Evolutionary conservation across 208 protist species (phyloP), one percentile per base, ranked within the genome.

Genomic region (Entamoeba invadens): DNA sequence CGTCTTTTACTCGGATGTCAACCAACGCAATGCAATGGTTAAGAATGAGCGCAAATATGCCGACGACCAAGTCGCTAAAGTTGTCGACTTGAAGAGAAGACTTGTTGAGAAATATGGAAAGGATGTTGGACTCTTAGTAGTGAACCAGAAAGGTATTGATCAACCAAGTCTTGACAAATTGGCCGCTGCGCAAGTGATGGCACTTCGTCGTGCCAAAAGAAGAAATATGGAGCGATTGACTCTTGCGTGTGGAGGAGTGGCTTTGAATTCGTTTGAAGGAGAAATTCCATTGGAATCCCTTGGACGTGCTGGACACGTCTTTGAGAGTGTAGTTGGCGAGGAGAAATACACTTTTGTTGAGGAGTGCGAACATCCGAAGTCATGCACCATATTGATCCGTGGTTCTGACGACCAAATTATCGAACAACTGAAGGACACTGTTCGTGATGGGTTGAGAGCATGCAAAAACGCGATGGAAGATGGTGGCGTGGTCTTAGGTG

Each of bases 81-180:
- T 99, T 94, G 98, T 99, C 95, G 98, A 97, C n/a, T 96, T 99
- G 10, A 99, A 99, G 97, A 96, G 97, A 38, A 94, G 97, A 95
- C 97, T 47, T 97, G 97, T 94, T 97, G 97, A 35, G 97, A 97
- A 94, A 97, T 38, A 18, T 38, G 68, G 97, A 51, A 97, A 98
- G 91, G 31, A 92, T n/a, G 16, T 44, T 35, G 95, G 96, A 16
- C 99, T 99, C 96, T 97, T 99, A 42, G 97, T 99, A 46, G 99
- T 99, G 94, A 99, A 99, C 96, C 98, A 99, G 96, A 99, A 99
- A 96, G 99, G 99, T 94, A 99, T 99, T 95, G 99, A 99, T 96
- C 98, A 98, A 35, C 97, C 99, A 93, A 98, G 98, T n/a, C 97
- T 99, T 14, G 98, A 99, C 94, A 98, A 99, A 97, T 96, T 99